phyloP scores from a whole-genome alignment of 2,329 filamentous ascomycete species.

The Alternaria longipes region DNA sequence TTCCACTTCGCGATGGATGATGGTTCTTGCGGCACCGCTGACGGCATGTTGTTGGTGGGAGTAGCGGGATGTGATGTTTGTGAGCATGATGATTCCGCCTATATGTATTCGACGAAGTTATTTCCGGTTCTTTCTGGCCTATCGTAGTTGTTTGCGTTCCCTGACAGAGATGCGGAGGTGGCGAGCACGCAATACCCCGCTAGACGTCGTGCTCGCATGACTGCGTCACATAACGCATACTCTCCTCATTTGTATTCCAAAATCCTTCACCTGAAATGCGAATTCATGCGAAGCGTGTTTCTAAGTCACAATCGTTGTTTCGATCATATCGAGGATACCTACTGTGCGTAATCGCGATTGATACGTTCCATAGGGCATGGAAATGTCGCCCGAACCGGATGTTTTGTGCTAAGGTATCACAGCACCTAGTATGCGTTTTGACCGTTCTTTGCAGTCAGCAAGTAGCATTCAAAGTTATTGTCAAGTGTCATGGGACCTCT shows the following conservation, averaged over 20 bases:
- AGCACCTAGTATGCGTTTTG: not conserved
- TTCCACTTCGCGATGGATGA: slow-evolving; percentile 37
- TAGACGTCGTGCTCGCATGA: slow-evolving; percentile 30
- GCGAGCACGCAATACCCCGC: slow-evolving; percentile 39
- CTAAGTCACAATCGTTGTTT: too few species aligned
- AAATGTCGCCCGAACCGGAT: not conserved
- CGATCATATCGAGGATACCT: too few species aligned
- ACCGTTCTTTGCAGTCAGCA: not conserved
- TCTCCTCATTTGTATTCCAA: too few species aligned
- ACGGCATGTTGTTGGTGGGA: slow-evolving; percentile 30
- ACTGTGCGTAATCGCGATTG: too few species aligned
- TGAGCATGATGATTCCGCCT: not conserved
- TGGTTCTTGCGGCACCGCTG: slow-evolving; percentile 25
- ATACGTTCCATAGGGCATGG: too few species aligned
- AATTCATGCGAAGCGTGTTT: too few species aligned
- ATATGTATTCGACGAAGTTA: not conserved
- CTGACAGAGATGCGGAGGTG: slow-evolving; percentile 2
- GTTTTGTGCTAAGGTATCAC: not conserved
- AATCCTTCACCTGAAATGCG: too few species aligned
- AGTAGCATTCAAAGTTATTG: not conserved
- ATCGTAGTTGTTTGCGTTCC: not conserved
- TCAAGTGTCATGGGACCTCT: not conserved
- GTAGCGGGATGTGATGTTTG: not conserved
- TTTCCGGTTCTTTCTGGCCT: not conserved
- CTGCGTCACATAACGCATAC: not conserved